Base-by-base conservation (phyloP, 2,329 filamentous ascomycete genomes). In the Zymoseptoria ardabiliae region DNA sequence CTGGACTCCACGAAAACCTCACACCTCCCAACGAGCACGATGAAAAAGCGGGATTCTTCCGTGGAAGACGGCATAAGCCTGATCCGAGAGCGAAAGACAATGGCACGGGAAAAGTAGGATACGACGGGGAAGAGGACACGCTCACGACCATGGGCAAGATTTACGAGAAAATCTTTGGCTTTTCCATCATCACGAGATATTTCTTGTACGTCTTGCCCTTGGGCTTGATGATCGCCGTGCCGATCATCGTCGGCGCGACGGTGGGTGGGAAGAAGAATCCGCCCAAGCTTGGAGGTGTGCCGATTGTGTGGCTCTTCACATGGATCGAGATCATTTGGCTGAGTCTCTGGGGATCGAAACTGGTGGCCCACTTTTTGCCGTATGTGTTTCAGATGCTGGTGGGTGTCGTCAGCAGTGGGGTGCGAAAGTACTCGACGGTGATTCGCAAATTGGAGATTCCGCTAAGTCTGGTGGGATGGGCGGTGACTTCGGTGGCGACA, bases 311-410 rank as follows among this genome's bases (percentile, higher is more conserved):
- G 78, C 83, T 87, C 73, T 87, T 85, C 73, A 78, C 79, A 19
- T 87, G 85, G 85, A 75, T 87, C 45, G 84, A 86, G 70, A 78
- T 86, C 53, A 74, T 86, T 56, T 87, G 85, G 85, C 73, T 84
- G 45, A 81, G 81, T 67, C 74, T 87, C 61, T 87, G 85, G 85
- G 77, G 77, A 13, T 82, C 81, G 64, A 87, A 87, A 70, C 74
- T 85, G 54, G 71, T 84, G 23, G 81, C 82, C 6, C 81, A 83
- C 65, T 79, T 81, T 64, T 69, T 87, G 53, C 85, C 85, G 1
- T 79, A 74, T 54, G 61, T 86, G 35, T 87, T 87, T 70, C 81
- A 85, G 63, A 79, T 83, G 58, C 71, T 86, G 10, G 80, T 81
- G 58, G 85, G 85, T 21, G 82, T 86, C 48, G 83, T 87, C 53